Evolutionary conservation across 164 flowering plant genomes (phyloP).

Genomic region (Brasenia schreberi): DNA sequence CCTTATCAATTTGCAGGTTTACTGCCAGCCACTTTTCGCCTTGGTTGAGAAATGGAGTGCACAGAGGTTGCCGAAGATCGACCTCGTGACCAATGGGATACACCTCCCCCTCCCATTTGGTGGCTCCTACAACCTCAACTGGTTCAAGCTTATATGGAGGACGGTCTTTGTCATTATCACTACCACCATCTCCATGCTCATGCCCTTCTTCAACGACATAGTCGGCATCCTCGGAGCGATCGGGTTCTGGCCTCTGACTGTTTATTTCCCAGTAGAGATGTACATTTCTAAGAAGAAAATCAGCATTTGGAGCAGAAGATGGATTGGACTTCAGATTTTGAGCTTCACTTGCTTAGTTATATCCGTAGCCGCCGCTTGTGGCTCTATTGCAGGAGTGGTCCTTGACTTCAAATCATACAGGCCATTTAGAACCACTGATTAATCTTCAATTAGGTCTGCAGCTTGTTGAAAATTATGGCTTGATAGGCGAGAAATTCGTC

Average conservation of each 20-base stretch:
- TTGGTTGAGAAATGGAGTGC: slow-evolving; percentile 49
- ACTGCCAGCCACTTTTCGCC: slow-evolving; percentile 47
- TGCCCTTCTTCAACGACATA: slow-evolving; percentile 69
- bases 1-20: slow-evolving; percentile 50
- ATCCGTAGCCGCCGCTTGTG: slow-evolving; percentile 41
- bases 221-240: slow-evolving; percentile 58
- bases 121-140: slow-evolving; percentile 29
- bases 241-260: slow-evolving; percentile 60
- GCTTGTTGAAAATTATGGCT: no score
- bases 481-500: no score
- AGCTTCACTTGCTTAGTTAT: slow-evolving; percentile 32
- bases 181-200: slow-evolving; percentile 47
- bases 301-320: slow-evolving; percentile 17
- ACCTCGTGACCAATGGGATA: slow-evolving; percentile 29
- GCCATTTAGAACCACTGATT: slow-evolving; percentile 39
- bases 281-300: slow-evolving; percentile 40
- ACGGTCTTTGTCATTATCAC: slow-evolving; percentile 32
- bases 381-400: slow-evolving; percentile 45
- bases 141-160: slow-evolving; percentile 48
- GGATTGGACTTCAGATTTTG: slow-evolving; percentile 41
- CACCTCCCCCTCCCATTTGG: slow-evolving; percentile 25
- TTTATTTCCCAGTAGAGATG: slow-evolving; percentile 52
- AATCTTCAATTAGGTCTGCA: neutral
- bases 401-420: slow-evolving; percentile 44
- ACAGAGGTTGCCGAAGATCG: slow-evolving; percentile 29